Conservation (phyloP, 2,329 filamentous ascomycete species). For the Aspergillus alliaceus region DNA sequence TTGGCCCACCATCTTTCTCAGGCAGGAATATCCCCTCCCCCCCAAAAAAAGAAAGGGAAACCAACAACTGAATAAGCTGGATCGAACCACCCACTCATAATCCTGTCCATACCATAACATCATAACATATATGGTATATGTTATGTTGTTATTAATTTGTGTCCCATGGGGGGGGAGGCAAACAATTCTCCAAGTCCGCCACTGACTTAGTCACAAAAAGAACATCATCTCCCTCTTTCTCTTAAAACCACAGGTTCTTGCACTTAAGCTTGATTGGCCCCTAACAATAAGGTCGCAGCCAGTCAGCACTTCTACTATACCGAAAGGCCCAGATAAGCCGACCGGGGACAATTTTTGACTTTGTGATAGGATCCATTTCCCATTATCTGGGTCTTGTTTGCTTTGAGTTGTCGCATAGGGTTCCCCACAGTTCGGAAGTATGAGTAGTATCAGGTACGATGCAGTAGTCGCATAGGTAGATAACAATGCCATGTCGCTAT, state of each 20-base stretch:
- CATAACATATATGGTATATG: too few relatives aligned
- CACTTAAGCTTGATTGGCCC: background rate
- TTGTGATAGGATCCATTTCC: too few relatives aligned
- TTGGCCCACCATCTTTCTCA: background rate
- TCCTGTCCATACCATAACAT: too few relatives aligned
- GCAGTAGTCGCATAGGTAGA: constrained; percentile 3
- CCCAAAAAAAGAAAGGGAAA: background rate
- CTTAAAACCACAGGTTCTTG: too few relatives aligned
- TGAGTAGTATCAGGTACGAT: constrained; percentile 4
- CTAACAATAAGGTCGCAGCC: background rate
- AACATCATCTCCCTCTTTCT: too few relatives aligned
- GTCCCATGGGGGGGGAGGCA: background rate
- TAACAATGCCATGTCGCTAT: background rate
- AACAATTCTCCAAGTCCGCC: too few relatives aligned
- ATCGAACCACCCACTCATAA: too few relatives aligned
- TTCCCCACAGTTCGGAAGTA: background rate
- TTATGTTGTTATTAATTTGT: background rate
- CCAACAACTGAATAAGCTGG: too few relatives aligned
- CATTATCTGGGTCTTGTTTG: background rate
- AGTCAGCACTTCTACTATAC: background rate
- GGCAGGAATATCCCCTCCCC: background rate
- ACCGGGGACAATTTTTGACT: too few relatives aligned
- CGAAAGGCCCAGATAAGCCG: background rate
- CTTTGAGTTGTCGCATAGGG: background rate
- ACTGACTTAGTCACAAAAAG: too few relatives aligned